Percentiles rank a stretch among this genome's conserved stretches.
Conservation (phyloP, 805 yeast genomes). For the Barnettozyma pratensis region DNA sequence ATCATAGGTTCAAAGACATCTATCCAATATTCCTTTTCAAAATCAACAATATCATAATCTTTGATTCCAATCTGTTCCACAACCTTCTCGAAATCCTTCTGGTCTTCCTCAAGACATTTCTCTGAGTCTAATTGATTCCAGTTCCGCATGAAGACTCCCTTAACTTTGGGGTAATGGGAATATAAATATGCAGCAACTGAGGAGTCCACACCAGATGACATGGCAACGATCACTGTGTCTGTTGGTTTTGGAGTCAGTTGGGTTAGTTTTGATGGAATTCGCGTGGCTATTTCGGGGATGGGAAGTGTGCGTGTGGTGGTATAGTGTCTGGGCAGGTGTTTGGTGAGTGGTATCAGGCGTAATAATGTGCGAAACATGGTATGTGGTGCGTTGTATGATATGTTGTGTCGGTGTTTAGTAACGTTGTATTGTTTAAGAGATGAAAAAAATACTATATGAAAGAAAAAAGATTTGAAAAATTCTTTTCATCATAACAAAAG, state of each 20-base stretch:
- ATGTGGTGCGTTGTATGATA: no score
- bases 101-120: conserved; percentile 78
- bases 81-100: conserved; percentile 75
- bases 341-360: no score
- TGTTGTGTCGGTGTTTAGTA: no score
- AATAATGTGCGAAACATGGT: no score
- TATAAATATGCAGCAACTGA: conserved; percentile 77
- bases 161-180: conserved; percentile 47
- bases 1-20: conserved; percentile 93
- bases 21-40: conserved; percentile 90
- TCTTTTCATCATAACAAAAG: no score
- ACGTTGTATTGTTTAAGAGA: no score
- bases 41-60: conserved; percentile 62
- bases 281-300: background rate
- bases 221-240: conserved; percentile 75
- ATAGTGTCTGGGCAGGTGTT: no score
- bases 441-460: no score
- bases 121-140: conserved; percentile 41
- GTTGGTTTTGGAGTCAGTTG: conserved; percentile 42
- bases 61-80: conserved; percentile 59
- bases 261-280: background rate
- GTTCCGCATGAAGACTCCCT: conserved; percentile 90
- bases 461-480: no score
- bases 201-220: conserved; percentile 97
- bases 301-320: no score